A percentile compares a stretch with the other conserved stretches of the same genome.
phyloP scores from a whole-genome alignment of 129 eudicot species.

The Lactuca saligna region DNA sequence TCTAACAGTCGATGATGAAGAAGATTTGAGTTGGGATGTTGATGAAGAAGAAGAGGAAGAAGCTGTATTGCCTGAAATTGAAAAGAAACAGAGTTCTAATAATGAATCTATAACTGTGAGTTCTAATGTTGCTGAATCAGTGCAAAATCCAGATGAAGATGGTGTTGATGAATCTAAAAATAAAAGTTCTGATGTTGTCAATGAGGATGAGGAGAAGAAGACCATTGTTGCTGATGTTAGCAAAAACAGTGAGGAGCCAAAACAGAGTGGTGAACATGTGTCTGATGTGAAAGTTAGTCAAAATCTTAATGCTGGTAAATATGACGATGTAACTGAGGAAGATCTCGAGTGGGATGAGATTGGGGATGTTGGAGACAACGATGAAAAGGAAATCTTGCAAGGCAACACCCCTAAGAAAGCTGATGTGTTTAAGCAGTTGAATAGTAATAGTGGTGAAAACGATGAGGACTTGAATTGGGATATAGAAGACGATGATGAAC shows the following conservation, averaged over 20 bases:
- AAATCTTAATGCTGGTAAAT: conserved; percentile 33
- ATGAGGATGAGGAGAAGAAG: conserved; percentile 1
- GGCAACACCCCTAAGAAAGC: conserved; percentile 40
- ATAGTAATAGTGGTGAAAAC: conserved; percentile 53
- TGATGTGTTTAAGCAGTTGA: conserved; percentile 53
- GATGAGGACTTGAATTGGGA: conserved; percentile 90
- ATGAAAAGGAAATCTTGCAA: conserved; percentile 43
- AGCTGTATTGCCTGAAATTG: not conserved
- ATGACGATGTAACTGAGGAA: conserved; percentile 50
- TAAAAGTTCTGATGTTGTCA: not conserved
- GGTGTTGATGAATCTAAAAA: not conserved
- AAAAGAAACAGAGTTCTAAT: conserved; percentile 7
- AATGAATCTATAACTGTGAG: conserved; percentile 7
- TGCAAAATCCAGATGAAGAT: not conserved
- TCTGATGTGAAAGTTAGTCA: conserved; percentile 21
- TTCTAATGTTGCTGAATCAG: conserved; percentile 9
- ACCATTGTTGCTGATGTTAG: conserved; percentile 4
- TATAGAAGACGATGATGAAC: conserved; percentile 89
- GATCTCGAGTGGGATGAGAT: conserved; percentile 96
- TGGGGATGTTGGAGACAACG: conserved; percentile 70
- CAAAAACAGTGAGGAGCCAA: conserved; percentile 15
- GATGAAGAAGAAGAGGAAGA: conserved; percentile 54
- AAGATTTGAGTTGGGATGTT: conserved; percentile 88
- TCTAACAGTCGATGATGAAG: conserved; percentile 57
- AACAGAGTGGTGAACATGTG: conserved; percentile 8